Evolutionary conservation across 768 basidiomycete species (phyloP), one percentile per base, ranked within the genome.

Genomic region (Rhizopogon vinicolor): DNA sequence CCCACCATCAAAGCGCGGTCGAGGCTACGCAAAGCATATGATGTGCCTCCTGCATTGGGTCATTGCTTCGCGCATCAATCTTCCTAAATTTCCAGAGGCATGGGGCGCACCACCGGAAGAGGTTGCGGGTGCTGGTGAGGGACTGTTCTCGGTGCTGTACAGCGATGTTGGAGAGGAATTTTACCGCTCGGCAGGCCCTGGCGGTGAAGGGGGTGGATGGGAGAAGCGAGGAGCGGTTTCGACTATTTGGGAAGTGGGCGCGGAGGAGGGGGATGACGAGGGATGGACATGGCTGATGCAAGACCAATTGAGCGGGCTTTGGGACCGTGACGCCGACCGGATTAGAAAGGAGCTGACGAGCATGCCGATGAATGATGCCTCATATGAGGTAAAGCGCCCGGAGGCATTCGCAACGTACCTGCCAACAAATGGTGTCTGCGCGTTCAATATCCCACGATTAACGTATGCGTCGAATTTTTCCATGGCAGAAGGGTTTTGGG

Each of bases 11-110:
- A 73, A 82, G 19, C 76, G 83, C 49, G 69, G 76, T 7, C 78
- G 78, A 51, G 84, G 86, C 18, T 86, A 84, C 59, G 84, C 79
- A 12, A 62, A 65, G 13, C 80, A 83, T 57, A 84, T 86, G 84
- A 84, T 86, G 84, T 72, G 77, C 12, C 74, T 87, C 25, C 52
- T 87, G 39, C 85, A 87, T 60, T 80, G 78, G 76, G 75, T 81
- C 13, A 66, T 79, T 40, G 79, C 78, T 3, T 70, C 73, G 14
- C 31, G 60, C 52, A 49, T 51, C 16, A 44, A 59, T 60, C 73
- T 72, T 60, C 71, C 62, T 16, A 44, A 51, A 48, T 75, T 72
- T 72, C 80, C 81, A 4, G 46, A 55, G 0, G 63, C 60, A 25
- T 78, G 75, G 76, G 81, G 81, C n/a, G 48, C 65, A 3, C 75